phyloP scores from a whole-genome alignment of 129 eudicot species.

The Pulicaria dysenterica region DNA sequence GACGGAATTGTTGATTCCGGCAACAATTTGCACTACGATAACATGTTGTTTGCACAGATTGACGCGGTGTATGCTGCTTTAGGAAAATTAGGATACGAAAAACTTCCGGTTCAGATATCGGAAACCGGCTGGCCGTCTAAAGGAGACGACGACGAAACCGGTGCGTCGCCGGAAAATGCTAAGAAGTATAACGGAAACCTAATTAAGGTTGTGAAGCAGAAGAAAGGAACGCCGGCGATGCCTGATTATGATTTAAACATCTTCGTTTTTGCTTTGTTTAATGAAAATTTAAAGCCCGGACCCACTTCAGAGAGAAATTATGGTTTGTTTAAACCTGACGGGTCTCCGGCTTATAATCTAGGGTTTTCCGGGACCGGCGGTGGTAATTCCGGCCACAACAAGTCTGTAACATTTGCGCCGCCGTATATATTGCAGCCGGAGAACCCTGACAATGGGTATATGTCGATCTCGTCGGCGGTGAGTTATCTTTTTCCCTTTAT shows the following conservation, averaged over 20 bases:
- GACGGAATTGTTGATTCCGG: constrained; percentile 58
- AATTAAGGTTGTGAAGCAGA: constrained; percentile 59
- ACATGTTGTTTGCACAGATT: constrained; percentile 86
- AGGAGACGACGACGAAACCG: constrained; percentile 73
- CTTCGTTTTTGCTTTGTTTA: constrained; percentile 76
- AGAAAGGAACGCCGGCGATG: constrained; percentile 81
- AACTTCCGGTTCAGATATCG: constrained; percentile 65
- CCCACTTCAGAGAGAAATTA: constrained; percentile 85
- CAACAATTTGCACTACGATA: constrained; percentile 63
- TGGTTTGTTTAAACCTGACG: constrained; percentile 88
- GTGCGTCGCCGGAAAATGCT: constrained; percentile 81
- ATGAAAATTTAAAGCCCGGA: constrained; percentile 89
- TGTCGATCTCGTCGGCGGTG: constrained; percentile 34
- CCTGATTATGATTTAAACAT: constrained; percentile 64
- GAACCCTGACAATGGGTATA: constrained; percentile 33
- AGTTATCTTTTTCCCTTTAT: constrained; percentile 33
- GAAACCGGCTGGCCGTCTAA: constrained; percentile 98
- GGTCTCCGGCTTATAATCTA: constrained; percentile 64
- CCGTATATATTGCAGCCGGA: constrained; percentile 31
- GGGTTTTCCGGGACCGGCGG: constrained; percentile 45
- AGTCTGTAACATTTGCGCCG: constrained; percentile 3
- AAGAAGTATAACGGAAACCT: constrained; percentile 81
- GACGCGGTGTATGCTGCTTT: constrained; percentile 77
- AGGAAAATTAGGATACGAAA: constrained; percentile 52
- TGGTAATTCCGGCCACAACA: constrained; percentile 19